Percentiles rank a stretch among this genome's conserved stretches.
Conservation (phyloP, 2,329 filamentous ascomycete genomes). For the Cladosporium sp. region DNA sequence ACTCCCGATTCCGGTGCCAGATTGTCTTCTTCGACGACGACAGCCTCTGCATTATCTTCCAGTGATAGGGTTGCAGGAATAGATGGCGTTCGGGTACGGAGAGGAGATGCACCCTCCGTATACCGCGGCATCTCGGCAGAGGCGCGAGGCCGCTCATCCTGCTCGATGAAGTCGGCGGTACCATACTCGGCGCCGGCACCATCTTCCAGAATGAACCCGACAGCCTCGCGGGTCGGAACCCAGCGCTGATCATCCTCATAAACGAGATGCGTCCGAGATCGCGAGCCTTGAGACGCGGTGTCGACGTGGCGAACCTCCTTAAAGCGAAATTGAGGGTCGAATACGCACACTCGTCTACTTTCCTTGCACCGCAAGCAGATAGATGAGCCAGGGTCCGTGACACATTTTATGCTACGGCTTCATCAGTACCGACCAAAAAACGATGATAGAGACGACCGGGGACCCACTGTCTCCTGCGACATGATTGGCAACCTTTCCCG, state of each 20-base stretch:
- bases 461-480: slow-evolving; percentile 17
- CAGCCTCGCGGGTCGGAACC: slow-evolving; percentile 17
- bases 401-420: slow-evolving; percentile 16
- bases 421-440: background rate
- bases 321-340: slow-evolving; percentile 20
- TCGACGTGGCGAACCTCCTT: slow-evolving; percentile 18
- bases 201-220: slow-evolving; percentile 19
- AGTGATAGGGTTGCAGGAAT: background rate
- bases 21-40: background rate
- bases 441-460: background rate
- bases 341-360: slow-evolving; percentile 15
- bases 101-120: no score
- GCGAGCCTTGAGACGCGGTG: slow-evolving; percentile 6
- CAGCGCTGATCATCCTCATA: slow-evolving; percentile 17
- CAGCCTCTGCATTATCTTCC: background rate
- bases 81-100: background rate
- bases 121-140: background rate
- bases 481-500: slow-evolving; percentile 20
- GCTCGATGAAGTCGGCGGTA: slow-evolving; percentile 15
- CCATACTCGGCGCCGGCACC: slow-evolving; percentile 17
- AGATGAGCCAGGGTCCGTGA: slow-evolving; percentile 14
- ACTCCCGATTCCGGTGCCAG: background rate
- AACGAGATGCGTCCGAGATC: slow-evolving; percentile 12
- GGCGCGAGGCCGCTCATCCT: background rate
- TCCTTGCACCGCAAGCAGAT: slow-evolving; percentile 19